Percentiles rank a stretch among this genome's conserved stretches.
These are phyloP conservation scores for Kockiozyma suomiensis DNA, from an alignment of 805 yeast genomes.

Conservation along the genomic window DNA sequence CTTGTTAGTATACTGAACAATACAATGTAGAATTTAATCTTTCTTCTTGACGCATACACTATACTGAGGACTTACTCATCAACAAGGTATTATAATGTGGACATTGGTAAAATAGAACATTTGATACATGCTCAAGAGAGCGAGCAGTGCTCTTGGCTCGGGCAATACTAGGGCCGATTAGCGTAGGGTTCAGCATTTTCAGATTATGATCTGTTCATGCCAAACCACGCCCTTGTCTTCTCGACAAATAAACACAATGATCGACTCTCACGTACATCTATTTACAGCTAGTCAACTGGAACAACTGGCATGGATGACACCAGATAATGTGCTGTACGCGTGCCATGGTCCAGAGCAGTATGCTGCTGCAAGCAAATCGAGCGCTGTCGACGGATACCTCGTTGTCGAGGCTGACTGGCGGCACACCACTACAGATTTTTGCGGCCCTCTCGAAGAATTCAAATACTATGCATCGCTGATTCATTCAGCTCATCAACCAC, in stretches of 20 bases:
- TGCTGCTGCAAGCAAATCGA: not conserved
- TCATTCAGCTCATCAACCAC: not conserved
- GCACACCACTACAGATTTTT: slow-evolving; percentile 36
- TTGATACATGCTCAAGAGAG: too few species aligned
- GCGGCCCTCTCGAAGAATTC: slow-evolving; percentile 41
- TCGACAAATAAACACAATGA: too few species aligned
- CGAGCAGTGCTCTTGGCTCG: too few species aligned
- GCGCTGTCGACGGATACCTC: slow-evolving; percentile 41
- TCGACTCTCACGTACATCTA: slow-evolving; percentile 49
- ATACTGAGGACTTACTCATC: too few species aligned
- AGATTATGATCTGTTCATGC: not conserved
- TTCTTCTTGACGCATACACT: too few species aligned
- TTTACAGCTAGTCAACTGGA: slow-evolving; percentile 38
- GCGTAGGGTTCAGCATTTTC: not conserved
- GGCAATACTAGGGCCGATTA: too few species aligned
- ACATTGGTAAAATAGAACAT: too few species aligned
- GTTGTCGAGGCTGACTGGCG: slow-evolving; percentile 46
- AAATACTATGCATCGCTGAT: slow-evolving; percentile 36
- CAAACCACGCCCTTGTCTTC: too few species aligned
- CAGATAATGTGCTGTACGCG: slow-evolving; percentile 38
- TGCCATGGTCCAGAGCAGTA: slow-evolving; percentile 42
- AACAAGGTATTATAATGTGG: too few species aligned
- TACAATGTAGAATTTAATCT: too few species aligned
- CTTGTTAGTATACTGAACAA: too few species aligned
- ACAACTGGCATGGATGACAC: slow-evolving; percentile 44